These are phyloP conservation scores for Lentinula edodes DNA, from an alignment of 768 basidiomycete genomes.

Conservation along the genomic window DNA sequence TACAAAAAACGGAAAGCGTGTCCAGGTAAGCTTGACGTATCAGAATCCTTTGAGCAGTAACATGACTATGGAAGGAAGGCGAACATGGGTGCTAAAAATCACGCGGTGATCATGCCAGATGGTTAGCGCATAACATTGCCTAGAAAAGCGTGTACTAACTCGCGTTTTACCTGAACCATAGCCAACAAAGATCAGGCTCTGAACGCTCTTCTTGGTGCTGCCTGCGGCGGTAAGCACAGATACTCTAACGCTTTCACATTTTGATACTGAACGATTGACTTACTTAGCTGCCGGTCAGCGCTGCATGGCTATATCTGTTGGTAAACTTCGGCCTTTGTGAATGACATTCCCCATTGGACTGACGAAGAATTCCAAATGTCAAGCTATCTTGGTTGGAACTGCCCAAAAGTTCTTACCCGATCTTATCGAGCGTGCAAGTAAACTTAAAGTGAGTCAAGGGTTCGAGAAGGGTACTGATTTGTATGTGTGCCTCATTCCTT, in stretches of 20 bases:
- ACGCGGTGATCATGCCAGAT: slow-evolving; percentile 90
- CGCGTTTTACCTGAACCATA: slow-evolving; percentile 17
- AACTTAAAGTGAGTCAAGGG: slow-evolving; percentile 81
- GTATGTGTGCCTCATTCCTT: slow-evolving; percentile 26
- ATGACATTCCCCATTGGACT: background rate
- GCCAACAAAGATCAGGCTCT: slow-evolving; percentile 93
- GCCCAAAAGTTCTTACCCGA: slow-evolving; percentile 80
- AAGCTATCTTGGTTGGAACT: slow-evolving; percentile 79
- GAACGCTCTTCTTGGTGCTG: slow-evolving; percentile 90
- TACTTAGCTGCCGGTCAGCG: slow-evolving; percentile 85
- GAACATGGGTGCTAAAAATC: slow-evolving; percentile 93
- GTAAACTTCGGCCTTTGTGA: slow-evolving; percentile 33
- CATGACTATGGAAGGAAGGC: slow-evolving; percentile 21
- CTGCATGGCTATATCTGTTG: slow-evolving; percentile 94
- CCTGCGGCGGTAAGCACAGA: slow-evolving; percentile 67
- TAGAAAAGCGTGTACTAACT: background rate
- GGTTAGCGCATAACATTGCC: slow-evolving; percentile 37
- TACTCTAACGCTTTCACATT: background rate
- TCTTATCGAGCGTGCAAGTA: slow-evolving; percentile 73
- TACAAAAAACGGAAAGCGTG: slow-evolving; percentile 82
- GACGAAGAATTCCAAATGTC: background rate
- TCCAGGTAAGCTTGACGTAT: slow-evolving; percentile 43
- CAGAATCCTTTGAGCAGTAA: background rate
- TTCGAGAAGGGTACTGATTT: slow-evolving; percentile 86
- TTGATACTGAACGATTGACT: background rate